Base-by-base conservation (phyloP, 768 basidiomycete species). In the Boletus eberwhitei region DNA sequence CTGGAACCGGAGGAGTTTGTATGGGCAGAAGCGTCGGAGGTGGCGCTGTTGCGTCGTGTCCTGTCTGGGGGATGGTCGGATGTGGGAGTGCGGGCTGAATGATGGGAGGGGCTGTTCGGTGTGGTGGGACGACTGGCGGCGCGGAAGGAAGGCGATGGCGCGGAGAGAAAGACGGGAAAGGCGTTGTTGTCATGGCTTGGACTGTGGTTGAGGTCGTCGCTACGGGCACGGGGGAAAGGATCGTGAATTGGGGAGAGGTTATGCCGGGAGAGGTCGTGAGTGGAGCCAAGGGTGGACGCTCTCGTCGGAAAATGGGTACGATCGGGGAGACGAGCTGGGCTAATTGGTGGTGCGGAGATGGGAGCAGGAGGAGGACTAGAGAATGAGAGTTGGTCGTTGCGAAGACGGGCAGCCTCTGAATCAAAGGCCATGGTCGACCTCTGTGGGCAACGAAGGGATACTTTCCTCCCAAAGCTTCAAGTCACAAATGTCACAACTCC, bases 141-240 rank as follows among this genome's bases (percentile, higher is more conserved):
- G 57, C 78, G 74, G 67, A 80, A 82, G 17, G 76, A 66, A 29
- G 74, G 76, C 49, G 74, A 72, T 41, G 78, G 77, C 36, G 74
- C 71, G 41, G 78, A 74, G 60, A 79, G 77, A 59, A 66, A 61
- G 1, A 58, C 44, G 40, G 59, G 42, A 9, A 59, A 53, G 11
- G 41, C 35, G 42, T 17, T 48, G 32, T n/a, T 37, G 50, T 65
- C 63, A 45, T 53, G 45, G 47, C 61, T 60, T 45, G 53, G 51
- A 2, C 34, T 63, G 68, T 89, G 88, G 70, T 82, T 86, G 48
- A 88, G 74, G 73, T 89, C 88, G 63, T 71, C 79, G 72, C 88
- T 90, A 50, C 79, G 84, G 54, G 86, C 74, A 65, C 86, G 82
- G 54, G 80, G 64, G 38, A 62, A 61, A 11, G 62, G 58, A 61